Evolutionary conservation across 2,329 filamentous ascomycete species (phyloP), one percentile per base, ranked within the genome.

Genomic region (Fusarium citri): DNA sequence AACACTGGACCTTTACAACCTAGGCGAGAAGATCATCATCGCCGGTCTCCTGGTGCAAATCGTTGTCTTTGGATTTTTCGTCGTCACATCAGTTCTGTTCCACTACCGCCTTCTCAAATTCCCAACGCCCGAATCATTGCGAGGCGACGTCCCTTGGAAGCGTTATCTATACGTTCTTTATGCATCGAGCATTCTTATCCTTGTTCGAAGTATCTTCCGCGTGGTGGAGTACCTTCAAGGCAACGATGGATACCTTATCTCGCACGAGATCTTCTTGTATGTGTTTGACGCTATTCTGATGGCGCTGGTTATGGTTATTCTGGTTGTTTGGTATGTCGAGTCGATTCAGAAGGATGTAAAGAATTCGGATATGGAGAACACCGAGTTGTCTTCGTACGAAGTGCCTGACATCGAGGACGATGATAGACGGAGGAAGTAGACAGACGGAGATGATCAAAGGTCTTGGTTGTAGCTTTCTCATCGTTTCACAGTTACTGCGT

Each of bases 91-190:
- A 2, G 31, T 64, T 6, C 20, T 64, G 5, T 64, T 64, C 6
- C 61, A 64, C 30, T n/a, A 15, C 2, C 59, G 61, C 6, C 15
- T 64, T 3, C 10, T 8, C 3, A 40, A 34, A 26, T 40, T 7
- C 12, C 50, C 59, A 3, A 64, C 59, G 3, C 1, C 25, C 20
- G 59, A 64, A 11, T 57, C 61, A 7, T 7, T 31, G 4, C 49
- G 43, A 14, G 61, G 50, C 8, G 28, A 49, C 2, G 20, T 58
- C 1, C 61, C 61, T 0, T 64, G 61, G 50, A n/a, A 26, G 12
- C 28, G 59, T 23, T 64, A 64, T 5, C 22, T 64, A 1, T 64
- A 64, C 37, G 43, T 64, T 1, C 61, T 64, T 3, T 64, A 64
- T 20, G 45, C 14, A 6, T 64, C 61, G 3, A 64, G 59, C 10